Percentiles rank a stretch among this genome's conserved stretches.
Evolutionary conservation across 306 rosid genomes (phyloP).

Genomic region (Hippophae rhamnoides): DNA sequence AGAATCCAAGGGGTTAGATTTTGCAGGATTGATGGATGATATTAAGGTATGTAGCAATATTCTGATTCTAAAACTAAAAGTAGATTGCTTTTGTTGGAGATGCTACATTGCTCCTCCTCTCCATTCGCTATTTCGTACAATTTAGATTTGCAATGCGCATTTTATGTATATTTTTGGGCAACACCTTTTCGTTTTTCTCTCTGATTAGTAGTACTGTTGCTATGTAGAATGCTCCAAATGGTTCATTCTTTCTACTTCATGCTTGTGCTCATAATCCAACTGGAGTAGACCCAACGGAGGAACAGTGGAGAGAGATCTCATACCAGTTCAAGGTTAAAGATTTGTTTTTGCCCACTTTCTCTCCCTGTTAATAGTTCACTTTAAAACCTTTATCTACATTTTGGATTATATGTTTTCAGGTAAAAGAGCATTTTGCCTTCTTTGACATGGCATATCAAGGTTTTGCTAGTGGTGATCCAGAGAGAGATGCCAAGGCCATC

Average conservation of each 20-base stretch:
- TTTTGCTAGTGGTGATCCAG: constrained; percentile 96
- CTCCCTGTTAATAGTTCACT: not conserved
- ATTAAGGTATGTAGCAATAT: constrained; percentile 30
- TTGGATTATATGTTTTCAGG: constrained; percentile 37
- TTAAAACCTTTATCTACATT: constrained; percentile 7
- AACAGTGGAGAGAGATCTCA: constrained; percentile 92
- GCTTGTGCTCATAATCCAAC: constrained; percentile 99
- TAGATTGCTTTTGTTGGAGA: not conserved
- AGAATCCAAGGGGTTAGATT: constrained; percentile 80
- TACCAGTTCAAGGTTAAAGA: constrained; percentile 53
- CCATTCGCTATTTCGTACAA: constrained; percentile 9
- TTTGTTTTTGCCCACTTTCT: constrained; percentile 1
- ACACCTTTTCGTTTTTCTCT: constrained; percentile 7
- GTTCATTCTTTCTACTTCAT: constrained; percentile 91
- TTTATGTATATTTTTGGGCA: constrained; percentile 16
- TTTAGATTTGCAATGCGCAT: not conserved
- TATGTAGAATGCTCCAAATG: constrained; percentile 80
- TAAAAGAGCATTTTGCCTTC: constrained; percentile 79
- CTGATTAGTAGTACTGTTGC: constrained; percentile 12
- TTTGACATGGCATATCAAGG: constrained; percentile 99
- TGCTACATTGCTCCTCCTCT: constrained; percentile 8
- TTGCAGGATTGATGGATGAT: constrained; percentile 70
- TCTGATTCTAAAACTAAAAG: not conserved
- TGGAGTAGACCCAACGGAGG: constrained; percentile 90
- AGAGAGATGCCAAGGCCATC: constrained; percentile 75